A percentile compares a stretch with the other conserved stretches of the same genome.
Conservation (phyloP, 768 basidiomycete species). For the Crassisporium funariophilum region DNA sequence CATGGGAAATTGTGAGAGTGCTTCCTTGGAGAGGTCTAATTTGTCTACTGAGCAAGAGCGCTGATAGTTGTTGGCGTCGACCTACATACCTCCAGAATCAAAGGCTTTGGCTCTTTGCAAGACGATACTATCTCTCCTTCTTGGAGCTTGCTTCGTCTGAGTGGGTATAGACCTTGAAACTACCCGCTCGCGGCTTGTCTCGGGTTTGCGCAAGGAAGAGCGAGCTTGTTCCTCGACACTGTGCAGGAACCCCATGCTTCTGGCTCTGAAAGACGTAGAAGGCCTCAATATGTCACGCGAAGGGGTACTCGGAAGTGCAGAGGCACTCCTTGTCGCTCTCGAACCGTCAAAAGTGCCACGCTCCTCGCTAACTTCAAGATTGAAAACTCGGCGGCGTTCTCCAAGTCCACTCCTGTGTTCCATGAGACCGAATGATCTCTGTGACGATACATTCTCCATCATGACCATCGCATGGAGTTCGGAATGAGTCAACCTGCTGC, state of each 20-base stretch:
- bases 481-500: constrained; percentile 33
- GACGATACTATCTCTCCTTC: constrained; percentile 39
- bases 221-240: background rate
- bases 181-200: too few species aligned
- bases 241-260: background rate
- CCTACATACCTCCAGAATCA: constrained; percentile 24
- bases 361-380: constrained; percentile 3
- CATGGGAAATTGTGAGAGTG: constrained; percentile 39
- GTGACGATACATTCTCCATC: constrained; percentile 29
- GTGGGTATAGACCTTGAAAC: constrained; percentile 8
- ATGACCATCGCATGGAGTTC: constrained; percentile 39
- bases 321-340: background rate
- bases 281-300: background rate
- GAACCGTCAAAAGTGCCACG: background rate
- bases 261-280: too few species aligned
- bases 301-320: constrained; percentile 3
- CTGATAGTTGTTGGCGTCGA: too few species aligned
- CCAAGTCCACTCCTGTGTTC: constrained; percentile 4
- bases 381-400: constrained; percentile 2
- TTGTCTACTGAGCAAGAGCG: background rate
- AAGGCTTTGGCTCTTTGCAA: constrained; percentile 36
- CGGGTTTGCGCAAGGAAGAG: background rate
- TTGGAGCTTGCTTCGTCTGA: constrained; percentile 8
- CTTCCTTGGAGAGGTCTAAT: constrained; percentile 23
- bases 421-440: constrained; percentile 13